Base-by-base conservation (phyloP, 1,284 basidiomycete genomes). In the Athelia sp. region DNA sequence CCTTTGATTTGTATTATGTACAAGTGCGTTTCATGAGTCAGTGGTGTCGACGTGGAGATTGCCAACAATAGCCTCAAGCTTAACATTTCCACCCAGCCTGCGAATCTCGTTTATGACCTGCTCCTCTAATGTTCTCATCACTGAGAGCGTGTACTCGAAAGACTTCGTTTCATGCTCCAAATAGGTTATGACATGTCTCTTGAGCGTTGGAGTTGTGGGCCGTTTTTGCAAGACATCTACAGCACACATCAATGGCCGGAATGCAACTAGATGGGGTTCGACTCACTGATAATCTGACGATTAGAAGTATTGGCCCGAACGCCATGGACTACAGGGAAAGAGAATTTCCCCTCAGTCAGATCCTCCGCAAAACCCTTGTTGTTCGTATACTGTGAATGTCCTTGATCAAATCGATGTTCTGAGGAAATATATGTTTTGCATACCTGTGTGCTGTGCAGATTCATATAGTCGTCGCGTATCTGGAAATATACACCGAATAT, bases 381-480 rank as follows among this genome's bases (percentile, higher is more conserved):
- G 22, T 76, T 73, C 3, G 80, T 69, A 59, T 90, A 90, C 79
- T 87, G 19, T 45, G 24, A n/a, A n/a, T n/a, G n/a, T n/a, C n/a
- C n/a, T n/a, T n/a, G n/a, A n/a, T n/a, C n/a, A n/a, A n/a, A n/a
- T n/a, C n/a, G n/a, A n/a, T 19, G 36, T 26, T 6, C n/a, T 13
- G 42, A 32, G 9, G 38, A 13, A 45, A 31, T 29, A 38, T 6
- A 35, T 13, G 19, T 15, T 51, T n/a, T 42, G 47, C 66, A 34
- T 56, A 91, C 93, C 72, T 92, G 81, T 21, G 79, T 79, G 44
- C 88, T 93, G 60, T 95, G 87, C 29, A 99, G 72, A 63, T 99
- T 99, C 87, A 97, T 92, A 52, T 96, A 93, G 64, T 99, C 96
- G 64, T 99, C 97, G 21, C 95, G 76, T 56, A 99, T 97, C 66